Evolutionary conservation across 495 filamentous ascomycete species (phyloP), one percentile per base, ranked within the genome.

Genomic region (Penicillium ochrochloron): DNA sequence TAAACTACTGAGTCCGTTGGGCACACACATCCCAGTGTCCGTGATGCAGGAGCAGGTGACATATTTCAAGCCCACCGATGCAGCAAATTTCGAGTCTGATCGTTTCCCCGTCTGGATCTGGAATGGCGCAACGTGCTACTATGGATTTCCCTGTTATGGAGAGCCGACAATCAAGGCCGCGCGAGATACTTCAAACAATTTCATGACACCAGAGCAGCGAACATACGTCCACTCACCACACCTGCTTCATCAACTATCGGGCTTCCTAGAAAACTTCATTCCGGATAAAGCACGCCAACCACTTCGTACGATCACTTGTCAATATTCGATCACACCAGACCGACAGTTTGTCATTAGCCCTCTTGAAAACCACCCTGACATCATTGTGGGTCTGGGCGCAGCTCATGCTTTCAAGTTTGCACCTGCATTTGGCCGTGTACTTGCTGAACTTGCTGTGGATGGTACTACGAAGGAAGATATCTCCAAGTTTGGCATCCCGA

Each of bases 381-480:
- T 75, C 23, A 73, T 75, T 60, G 62, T 75, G 34, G 70, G 70
- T 0, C 29, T 75, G 39, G 72, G 72, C 29, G 70, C 70, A 41
- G 72, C 70, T 15, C 72, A 75, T 71, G 72, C 72, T 17, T 75
- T 75, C 56, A 75, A 75, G 23, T 75, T 75, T 61, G 70, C 70
- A 0, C 72, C 72, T 33, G 72, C 72, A 2, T 73, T 74, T 59
- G 73, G 73, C 5, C 66, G 73, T 35, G 70, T 65, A 12, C 48
- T 75, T 9, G 73, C 73, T 3, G 73, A 75, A 59, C 46, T 75
- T 41, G 73, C 73, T 0, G 61, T 73, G 41, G 73, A 75, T 68
- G 73, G 73, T 12, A 52, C 58, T 53, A 75, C 68, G 0, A 60
- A 59, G 14, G 73, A 75, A 55, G 73, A 75, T 62, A 67, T 75